phyloP scores from a whole-genome alignment of 257 asterid species.

The Gentiana macrophylla region DNA sequence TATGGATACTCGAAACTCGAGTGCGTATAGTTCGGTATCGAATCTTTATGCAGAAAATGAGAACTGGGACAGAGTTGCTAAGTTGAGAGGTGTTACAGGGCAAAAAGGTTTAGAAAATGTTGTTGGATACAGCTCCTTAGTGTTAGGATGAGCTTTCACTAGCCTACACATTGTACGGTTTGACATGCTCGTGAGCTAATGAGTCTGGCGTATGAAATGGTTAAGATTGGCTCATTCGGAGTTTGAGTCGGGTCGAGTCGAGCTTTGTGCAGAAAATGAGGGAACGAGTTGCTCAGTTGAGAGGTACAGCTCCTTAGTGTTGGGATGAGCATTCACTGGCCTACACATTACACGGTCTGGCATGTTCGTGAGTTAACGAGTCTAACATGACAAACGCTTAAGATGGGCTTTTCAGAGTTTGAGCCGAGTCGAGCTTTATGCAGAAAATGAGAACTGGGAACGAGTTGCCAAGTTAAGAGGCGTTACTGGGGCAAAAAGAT shows the following conservation, averaged over 20 bases:
- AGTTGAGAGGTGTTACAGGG: constrained; percentile 27
- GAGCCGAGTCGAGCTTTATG: constrained; percentile 9
- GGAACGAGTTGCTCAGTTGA: constrained; percentile 33
- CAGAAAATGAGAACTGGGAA: constrained; percentile 48
- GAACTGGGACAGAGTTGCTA: constrained; percentile 41
- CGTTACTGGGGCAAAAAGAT: constrained; percentile 33
- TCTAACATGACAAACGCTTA: too few relatives aligned
- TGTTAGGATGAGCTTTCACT: constrained; percentile 9
- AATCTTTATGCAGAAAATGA: constrained; percentile 43
- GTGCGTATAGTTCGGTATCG: constrained; percentile 36
- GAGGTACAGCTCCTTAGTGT: constrained; percentile 36
- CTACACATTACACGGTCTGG: too few relatives aligned
- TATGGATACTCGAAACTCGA: constrained; percentile 27
- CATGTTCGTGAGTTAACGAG: too few relatives aligned
- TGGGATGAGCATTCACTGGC: constrained; percentile 3
- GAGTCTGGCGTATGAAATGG: too few relatives aligned
- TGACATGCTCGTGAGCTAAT: too few relatives aligned
- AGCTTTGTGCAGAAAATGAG: constrained; percentile 41
- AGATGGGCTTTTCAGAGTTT: too few relatives aligned
- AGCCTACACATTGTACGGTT: too few relatives aligned
- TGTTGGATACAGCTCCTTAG: constrained; percentile 41
- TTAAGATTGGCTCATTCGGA: too few relatives aligned
- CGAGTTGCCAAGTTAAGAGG: constrained; percentile 27
- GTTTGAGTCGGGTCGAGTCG: too few relatives aligned
- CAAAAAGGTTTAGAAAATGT: constrained; percentile 33